These are phyloP conservation scores for Amyloporia xantha DNA, from an alignment of 768 basidiomycete genomes.

Conservation along the genomic window DNA sequence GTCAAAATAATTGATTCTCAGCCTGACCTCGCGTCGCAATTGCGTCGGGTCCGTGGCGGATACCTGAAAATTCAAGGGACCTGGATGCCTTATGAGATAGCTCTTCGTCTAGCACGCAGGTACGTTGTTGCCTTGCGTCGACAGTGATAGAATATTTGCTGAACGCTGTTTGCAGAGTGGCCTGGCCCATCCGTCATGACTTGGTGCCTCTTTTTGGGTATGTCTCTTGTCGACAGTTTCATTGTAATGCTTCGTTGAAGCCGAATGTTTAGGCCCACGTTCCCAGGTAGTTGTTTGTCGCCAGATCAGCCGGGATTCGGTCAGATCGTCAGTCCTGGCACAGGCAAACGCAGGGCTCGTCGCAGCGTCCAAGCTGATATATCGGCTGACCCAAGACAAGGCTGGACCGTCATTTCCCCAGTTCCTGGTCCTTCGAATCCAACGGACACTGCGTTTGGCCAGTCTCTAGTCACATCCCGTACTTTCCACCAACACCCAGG, in stretches of 20 bases:
- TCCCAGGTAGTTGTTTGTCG: slow-evolving; percentile 75
- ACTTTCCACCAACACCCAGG: neutral
- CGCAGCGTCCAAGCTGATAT: slow-evolving; percentile 39
- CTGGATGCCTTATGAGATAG: slow-evolving; percentile 93
- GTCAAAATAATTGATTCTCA: slow-evolving; percentile 91
- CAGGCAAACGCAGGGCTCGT: slow-evolving; percentile 55
- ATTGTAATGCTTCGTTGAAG: slow-evolving; percentile 13
- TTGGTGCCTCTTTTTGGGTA: slow-evolving; percentile 87
- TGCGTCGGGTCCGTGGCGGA: slow-evolving; percentile 80
- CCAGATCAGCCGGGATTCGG: slow-evolving; percentile 86
- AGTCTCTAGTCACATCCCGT: too few relatives aligned
- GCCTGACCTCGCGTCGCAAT: slow-evolving; percentile 75
- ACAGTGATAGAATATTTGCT: slow-evolving; percentile 1
- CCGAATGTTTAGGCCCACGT: slow-evolving; percentile 54
- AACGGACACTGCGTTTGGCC: neutral
- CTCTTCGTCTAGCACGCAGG: slow-evolving; percentile 74
- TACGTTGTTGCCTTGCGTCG: slow-evolving; percentile 28
- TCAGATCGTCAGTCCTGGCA: slow-evolving; percentile 56
- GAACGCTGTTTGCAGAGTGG: slow-evolving; percentile 52
- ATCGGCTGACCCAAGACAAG: slow-evolving; percentile 28
- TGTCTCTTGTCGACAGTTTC: slow-evolving; percentile 11
- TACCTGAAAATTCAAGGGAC: slow-evolving; percentile 92
- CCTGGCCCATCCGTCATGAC: slow-evolving; percentile 83
- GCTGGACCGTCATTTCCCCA: slow-evolving; percentile 46
- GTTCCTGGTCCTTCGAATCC: slow-evolving; percentile 19